phyloP scores from a whole-genome alignment of 2,329 filamentous ascomycete species.

The Scedosporium apiospermum region DNA sequence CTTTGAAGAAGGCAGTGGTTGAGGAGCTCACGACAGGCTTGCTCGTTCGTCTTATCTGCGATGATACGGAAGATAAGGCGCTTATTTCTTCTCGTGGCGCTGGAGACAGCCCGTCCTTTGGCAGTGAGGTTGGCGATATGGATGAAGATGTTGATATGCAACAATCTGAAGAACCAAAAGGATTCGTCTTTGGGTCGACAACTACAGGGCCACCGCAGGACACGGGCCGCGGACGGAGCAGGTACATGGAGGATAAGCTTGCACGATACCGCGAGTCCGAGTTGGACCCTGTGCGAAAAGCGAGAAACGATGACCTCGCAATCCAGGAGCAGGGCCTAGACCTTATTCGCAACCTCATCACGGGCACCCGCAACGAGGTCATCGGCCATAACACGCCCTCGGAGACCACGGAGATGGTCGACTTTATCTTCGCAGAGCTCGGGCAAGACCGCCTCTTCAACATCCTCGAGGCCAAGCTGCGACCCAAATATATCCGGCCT shows the following conservation, averaged over 20 bases:
- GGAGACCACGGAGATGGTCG: constrained; percentile 65
- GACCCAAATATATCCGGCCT: constrained; percentile 46
- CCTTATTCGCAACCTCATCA: constrained; percentile 79
- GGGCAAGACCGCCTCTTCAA: constrained; percentile 72
- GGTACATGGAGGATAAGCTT: constrained; percentile 40
- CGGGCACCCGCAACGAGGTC: background rate
- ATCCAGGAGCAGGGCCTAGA: constrained; percentile 89
- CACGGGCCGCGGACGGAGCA: constrained; percentile 25
- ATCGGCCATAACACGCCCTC: constrained; percentile 28
- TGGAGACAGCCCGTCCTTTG: constrained; percentile 5
- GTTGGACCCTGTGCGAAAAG: constrained; percentile 55
- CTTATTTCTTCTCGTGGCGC: constrained; percentile 26
- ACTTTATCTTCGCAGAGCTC: constrained; percentile 67
- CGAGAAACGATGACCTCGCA: constrained; percentile 67
- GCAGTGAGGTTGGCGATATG: constrained; percentile 27
- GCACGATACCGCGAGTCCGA: constrained; percentile 53
- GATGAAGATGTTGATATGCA: constrained; percentile 52
- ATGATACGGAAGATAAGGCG: constrained; percentile 46
- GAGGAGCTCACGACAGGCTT: constrained; percentile 69
- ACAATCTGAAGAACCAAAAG: constrained; percentile 31
- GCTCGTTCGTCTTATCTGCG: constrained; percentile 69
- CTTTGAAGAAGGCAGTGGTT: constrained; percentile 67
- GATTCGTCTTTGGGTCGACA: constrained; percentile 5
- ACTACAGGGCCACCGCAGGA: constrained; percentile 9
- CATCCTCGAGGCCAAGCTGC: constrained; percentile 70